Conservation (phyloP, 176 grass and related monocot species). For the sorghum (Sorghum bicolor) region DNA sequence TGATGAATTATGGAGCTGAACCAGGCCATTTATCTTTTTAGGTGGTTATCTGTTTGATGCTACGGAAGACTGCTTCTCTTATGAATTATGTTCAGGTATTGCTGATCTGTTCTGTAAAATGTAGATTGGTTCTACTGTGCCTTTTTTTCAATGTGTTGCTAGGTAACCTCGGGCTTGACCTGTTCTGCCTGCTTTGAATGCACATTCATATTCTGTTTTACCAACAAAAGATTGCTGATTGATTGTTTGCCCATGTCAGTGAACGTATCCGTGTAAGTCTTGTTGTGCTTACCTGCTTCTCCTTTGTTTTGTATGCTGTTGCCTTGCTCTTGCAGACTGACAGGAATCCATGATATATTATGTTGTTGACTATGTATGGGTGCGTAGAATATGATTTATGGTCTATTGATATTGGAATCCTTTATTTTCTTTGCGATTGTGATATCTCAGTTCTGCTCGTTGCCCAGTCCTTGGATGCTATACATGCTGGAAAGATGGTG, state of each 20-base stretch:
- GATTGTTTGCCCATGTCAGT: not conserved
- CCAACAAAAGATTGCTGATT: not conserved
- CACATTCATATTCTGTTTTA: not conserved
- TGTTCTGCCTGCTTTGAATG: conserved; percentile 1
- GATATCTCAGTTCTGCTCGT: conserved; percentile 3
- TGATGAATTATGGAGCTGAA: not conserved
- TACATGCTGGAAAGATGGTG: not conserved
- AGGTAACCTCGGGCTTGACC: not conserved
- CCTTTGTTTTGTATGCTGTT: not conserved
- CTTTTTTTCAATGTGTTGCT: not conserved
- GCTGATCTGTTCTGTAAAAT: conserved; percentile 17
- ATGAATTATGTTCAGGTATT: conserved; percentile 79
- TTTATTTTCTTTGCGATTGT: not conserved
- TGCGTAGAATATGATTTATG: not conserved
- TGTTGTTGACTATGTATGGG: not conserved
- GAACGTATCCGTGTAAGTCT: not conserved
- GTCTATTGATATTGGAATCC: not conserved
- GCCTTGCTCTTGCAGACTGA: not conserved
- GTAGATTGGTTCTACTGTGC: not conserved
- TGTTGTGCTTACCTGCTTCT: not conserved
- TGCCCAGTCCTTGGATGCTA: not conserved
- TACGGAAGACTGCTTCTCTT: conserved; percentile 61
- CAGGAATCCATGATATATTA: not conserved
- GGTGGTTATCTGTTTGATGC: conserved; percentile 83
- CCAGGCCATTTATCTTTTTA: conserved; percentile 29